Evolutionary conservation across 805 yeast genomes (phyloP).

Genomic region (Jamesozyma lodderae): DNA sequence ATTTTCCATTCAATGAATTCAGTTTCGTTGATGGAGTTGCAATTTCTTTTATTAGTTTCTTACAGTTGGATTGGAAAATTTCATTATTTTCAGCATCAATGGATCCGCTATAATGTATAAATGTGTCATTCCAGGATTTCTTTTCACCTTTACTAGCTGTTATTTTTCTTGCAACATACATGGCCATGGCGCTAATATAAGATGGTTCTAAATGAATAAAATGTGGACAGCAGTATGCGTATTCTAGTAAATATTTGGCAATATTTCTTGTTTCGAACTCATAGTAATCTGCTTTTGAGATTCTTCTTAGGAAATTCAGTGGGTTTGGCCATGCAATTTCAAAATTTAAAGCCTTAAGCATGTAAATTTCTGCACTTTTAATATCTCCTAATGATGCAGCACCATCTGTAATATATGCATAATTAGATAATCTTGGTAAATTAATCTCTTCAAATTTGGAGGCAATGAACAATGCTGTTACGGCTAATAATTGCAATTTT

Average conservation of each 20-base stretch:
- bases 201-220: conserved; percentile 71
- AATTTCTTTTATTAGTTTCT: conserved; percentile 22
- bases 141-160: conserved; percentile 14
- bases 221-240: conserved; percentile 63
- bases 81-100: conserved; percentile 15
- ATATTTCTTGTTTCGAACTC: conserved; percentile 73
- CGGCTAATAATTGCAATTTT: conserved; percentile 75
- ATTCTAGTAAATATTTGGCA: conserved; percentile 75
- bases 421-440: conserved; percentile 75
- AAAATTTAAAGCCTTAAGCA: conserved; percentile 61
- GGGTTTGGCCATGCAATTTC: conserved; percentile 82
- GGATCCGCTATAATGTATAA: conserved; percentile 21
- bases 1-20: conserved; percentile 21
- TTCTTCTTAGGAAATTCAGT: conserved; percentile 76
- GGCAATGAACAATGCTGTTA: conserved; percentile 78
- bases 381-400: conserved; percentile 78
- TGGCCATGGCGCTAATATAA: conserved; percentile 71
- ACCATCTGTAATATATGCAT: conserved; percentile 82
- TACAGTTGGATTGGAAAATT: conserved; percentile 14
- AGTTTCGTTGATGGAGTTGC: conserved; percentile 24
- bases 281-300: conserved; percentile 81
- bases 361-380: conserved; percentile 70
- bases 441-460: conserved; percentile 93
- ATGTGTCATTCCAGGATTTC: conserved; percentile 18
- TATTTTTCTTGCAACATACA: conserved; percentile 68